phyloP scores from a whole-genome alignment of 768 basidiomycete genomes.

The Kwoniella heveanensis region DNA sequence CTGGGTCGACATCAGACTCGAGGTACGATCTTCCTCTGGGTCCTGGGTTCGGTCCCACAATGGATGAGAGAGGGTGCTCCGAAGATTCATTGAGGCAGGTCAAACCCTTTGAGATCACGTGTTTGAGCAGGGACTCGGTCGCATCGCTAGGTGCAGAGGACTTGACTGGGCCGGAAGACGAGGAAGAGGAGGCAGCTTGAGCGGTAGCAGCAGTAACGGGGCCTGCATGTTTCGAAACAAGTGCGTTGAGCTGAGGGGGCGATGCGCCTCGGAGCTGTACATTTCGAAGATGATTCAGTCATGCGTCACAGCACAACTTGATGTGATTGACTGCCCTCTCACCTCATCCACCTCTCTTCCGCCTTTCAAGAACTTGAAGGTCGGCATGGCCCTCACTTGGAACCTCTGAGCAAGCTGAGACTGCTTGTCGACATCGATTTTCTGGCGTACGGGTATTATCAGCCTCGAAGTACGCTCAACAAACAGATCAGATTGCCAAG shows the following conservation, averaged over 20 bases:
- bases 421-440: slow-evolving; percentile 55
- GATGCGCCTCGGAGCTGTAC: slow-evolving; percentile 53
- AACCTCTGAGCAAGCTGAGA: slow-evolving; percentile 47
- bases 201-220: slow-evolving; percentile 41
- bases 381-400: slow-evolving; percentile 54
- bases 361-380: slow-evolving; percentile 55
- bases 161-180: slow-evolving; percentile 27
- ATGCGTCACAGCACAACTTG: too few relatives aligned
- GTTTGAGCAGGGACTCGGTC: slow-evolving; percentile 44
- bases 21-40: slow-evolving; percentile 50
- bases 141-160: slow-evolving; percentile 26
- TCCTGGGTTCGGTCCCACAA: slow-evolving; percentile 48
- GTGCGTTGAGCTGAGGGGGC: slow-evolving; percentile 49
- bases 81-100: slow-evolving; percentile 55
- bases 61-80: slow-evolving; percentile 50
- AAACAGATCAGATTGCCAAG: background rate
- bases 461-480: background rate
- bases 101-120: slow-evolving; percentile 50
- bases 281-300: too few relatives aligned
- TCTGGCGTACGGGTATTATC: slow-evolving; percentile 21
- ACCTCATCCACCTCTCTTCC: slow-evolving; percentile 55
- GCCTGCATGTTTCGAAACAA: slow-evolving; percentile 52
- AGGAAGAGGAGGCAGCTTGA: slow-evolving; percentile 23
- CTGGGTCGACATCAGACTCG: slow-evolving; percentile 56
- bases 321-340: too few relatives aligned